Evolutionary conservation across 2,329 filamentous ascomycete species (phyloP).

Genomic region (Trichoderma arundinaceum): DNA sequence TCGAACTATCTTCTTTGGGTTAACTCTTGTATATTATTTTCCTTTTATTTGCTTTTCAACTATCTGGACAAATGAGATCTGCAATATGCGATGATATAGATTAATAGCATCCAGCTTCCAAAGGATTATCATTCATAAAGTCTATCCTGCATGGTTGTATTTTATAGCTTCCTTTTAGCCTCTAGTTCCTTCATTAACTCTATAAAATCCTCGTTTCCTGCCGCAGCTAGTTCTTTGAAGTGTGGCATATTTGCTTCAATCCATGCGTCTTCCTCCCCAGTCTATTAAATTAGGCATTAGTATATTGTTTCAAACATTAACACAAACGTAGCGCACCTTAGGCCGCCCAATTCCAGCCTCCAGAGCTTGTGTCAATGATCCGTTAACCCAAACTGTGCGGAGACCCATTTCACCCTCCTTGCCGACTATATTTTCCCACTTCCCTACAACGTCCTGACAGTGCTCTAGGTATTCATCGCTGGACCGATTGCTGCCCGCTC

Average conservation of each 20-base stretch:
- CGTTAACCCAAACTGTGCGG: constrained; percentile 13
- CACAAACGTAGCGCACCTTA: neutral
- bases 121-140: no score
- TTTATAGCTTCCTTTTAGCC: neutral
- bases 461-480: constrained; percentile 18
- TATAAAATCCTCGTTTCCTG: constrained; percentile 9
- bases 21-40: no score
- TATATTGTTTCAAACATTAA: no score
- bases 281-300: neutral
- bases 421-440: constrained; percentile 17
- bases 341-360: constrained; percentile 26
- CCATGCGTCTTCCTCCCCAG: constrained; percentile 25
- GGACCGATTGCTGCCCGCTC: constrained; percentile 10
- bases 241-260: neutral
- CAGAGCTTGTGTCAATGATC: constrained; percentile 9
- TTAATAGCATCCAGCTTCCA: no score
- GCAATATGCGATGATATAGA: no score
- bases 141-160: no score
- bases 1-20: no score
- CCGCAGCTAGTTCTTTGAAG: constrained; percentile 14
- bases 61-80: no score
- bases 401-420: constrained; percentile 3
- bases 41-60: no score
- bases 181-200: neutral
- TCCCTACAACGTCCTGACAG: constrained; percentile 9